These are phyloP conservation scores for Tuber borchii DNA, from an alignment of 495 filamentous ascomycete genomes.

Conservation along the genomic window DNA sequence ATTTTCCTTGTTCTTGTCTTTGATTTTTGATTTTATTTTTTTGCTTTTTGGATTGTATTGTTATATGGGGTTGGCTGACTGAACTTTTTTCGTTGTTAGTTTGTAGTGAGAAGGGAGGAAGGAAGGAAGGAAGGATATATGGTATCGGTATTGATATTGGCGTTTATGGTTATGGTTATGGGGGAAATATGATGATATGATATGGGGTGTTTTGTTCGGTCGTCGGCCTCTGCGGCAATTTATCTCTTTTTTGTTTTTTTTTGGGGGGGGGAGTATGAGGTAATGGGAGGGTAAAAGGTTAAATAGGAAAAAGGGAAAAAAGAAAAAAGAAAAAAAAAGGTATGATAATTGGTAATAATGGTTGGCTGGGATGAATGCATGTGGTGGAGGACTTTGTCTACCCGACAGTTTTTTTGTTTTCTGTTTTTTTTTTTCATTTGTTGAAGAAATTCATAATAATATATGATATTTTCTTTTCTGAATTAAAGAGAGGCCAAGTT, in stretches of 20 bases:
- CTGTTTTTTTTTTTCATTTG: neutral
- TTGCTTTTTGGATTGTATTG: neutral
- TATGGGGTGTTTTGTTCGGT: neutral
- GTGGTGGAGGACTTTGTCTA: conserved; percentile 11
- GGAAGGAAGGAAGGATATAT: neutral
- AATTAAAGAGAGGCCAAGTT: neutral
- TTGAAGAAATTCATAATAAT: neutral
- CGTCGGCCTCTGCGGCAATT: neutral
- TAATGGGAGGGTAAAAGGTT: neutral
- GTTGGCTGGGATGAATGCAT: neutral
- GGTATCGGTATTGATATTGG: neutral
- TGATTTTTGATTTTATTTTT: neutral
- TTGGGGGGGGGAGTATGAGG: neutral
- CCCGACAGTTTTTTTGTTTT: conserved; percentile 10
- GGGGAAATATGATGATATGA: neutral
- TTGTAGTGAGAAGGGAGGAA: neutral
- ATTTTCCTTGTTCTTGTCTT: neutral
- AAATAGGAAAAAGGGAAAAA: neutral
- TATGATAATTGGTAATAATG: neutral
- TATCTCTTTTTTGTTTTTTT: conserved; percentile 1
- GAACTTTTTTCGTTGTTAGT: neutral
- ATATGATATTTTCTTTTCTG: neutral
- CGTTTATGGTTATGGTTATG: neutral
- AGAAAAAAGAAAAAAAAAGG: neutral
- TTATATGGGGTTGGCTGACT: neutral